Percentiles rank a stretch among this genome's conserved stretches.
These are phyloP conservation scores for Fusarium sp. DNA, from an alignment of 2,329 filamentous ascomycete species.

Conservation along the genomic window DNA sequence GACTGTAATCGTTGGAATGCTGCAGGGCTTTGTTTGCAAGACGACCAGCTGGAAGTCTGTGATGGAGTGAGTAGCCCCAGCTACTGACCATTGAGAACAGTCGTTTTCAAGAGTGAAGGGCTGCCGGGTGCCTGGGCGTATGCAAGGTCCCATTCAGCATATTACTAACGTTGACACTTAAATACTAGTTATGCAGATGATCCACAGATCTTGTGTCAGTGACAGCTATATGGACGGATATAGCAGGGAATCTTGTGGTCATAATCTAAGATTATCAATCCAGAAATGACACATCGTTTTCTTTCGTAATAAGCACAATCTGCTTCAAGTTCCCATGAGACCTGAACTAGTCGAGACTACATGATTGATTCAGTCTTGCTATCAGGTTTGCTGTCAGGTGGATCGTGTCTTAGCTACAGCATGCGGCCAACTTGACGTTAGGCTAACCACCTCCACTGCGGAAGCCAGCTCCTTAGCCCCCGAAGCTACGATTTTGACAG, in stretches of 20 bases:
- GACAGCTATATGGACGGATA: not conserved
- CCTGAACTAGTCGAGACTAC: too few species aligned
- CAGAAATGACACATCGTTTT: not conserved
- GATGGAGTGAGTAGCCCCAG: not conserved
- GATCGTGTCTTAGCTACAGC: conserved; percentile 12
- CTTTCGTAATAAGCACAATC: not conserved
- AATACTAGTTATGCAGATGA: not conserved
- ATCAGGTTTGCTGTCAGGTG: not conserved
- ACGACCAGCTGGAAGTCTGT: not conserved
- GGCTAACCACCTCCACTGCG: conserved; percentile 2
- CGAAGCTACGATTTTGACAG: conserved; percentile 1
- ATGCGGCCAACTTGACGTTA: conserved; percentile 1
- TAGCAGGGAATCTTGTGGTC: not conserved
- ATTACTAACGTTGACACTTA: not conserved
- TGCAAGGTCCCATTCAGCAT: conserved; percentile 2
- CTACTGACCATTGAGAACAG: not conserved
- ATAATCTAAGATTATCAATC: not conserved
- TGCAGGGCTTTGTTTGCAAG: conserved; percentile 1
- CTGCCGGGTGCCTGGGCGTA: not conserved
- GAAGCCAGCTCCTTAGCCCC: conserved; percentile 3
- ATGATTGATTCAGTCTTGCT: not conserved
- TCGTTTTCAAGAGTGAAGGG: too few species aligned
- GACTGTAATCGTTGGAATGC: conserved; percentile 31
- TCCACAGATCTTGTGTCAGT: not conserved
- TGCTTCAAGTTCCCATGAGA: rapidly evolving